Conservation (phyloP, 2,329 filamentous ascomycete species). For the Colletotrichum gigasporum region DNA sequence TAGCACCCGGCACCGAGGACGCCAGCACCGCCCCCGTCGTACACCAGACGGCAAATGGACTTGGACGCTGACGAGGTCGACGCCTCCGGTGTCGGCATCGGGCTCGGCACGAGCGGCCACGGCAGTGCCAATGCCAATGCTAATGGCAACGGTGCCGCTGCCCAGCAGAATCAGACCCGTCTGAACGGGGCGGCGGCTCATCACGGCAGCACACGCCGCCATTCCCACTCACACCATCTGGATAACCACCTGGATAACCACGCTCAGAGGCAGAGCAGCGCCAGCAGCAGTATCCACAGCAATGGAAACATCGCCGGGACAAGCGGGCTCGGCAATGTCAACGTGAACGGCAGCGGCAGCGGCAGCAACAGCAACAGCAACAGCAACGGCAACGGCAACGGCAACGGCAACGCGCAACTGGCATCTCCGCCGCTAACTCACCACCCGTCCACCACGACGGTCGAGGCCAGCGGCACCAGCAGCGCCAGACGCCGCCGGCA, state of each 20-base stretch:
- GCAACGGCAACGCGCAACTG: background rate
- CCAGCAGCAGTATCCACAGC: background rate
- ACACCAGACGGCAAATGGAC: slow-evolving; percentile 24
- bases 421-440: slow-evolving; percentile 19
- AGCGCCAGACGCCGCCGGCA: slow-evolving; percentile 31
- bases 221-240: slow-evolving; percentile 20
- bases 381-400: background rate
- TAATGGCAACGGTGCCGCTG: background rate
- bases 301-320: background rate
- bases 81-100: slow-evolving; percentile 27
- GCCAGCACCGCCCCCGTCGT: background rate
- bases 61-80: slow-evolving; percentile 22
- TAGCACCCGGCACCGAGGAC: slow-evolving; percentile 7
- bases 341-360: background rate
- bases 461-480: too few relatives aligned
- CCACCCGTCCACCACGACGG: slow-evolving; percentile 1
- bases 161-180: background rate
- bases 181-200: background rate
- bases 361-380: background rate
- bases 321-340: background rate
- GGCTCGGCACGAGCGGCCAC: slow-evolving; percentile 7
- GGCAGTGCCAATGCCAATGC: background rate
- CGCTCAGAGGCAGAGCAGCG: background rate
- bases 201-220: slow-evolving; percentile 12
- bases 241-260: slow-evolving; percentile 12